A percentile compares a stretch with the other conserved stretches of the same genome.
Conservation (phyloP, 495 filamentous ascomycete genomes). For the Penicillium cosmopolitanum region DNA sequence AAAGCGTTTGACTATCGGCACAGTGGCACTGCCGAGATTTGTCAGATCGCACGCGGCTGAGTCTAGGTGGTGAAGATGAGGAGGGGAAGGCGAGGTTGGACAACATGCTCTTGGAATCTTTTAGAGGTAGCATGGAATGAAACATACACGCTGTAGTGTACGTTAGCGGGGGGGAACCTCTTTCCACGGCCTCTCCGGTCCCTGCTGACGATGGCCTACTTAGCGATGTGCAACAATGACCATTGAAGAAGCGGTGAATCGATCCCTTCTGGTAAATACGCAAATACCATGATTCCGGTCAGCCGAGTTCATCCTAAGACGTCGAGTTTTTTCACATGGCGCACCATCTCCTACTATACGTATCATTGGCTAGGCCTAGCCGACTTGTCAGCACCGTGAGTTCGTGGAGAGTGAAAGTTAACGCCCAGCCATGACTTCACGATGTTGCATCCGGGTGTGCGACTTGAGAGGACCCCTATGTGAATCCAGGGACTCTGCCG, state of each 20-base stretch:
- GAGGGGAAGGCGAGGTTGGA: slow-evolving; percentile 25
- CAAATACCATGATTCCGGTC: slow-evolving; percentile 17
- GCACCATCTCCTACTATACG: slow-evolving; percentile 3
- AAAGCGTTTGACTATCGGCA: slow-evolving; percentile 61
- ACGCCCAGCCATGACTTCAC: slow-evolving; percentile 20
- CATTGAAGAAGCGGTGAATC: slow-evolving; percentile 24
- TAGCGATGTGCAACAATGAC: slow-evolving; percentile 34
- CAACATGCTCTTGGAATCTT: slow-evolving; percentile 33
- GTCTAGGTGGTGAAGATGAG: slow-evolving; percentile 11
- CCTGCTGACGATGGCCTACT: slow-evolving; percentile 32
- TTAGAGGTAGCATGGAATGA: slow-evolving; percentile 30
- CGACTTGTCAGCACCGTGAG: slow-evolving; percentile 17
- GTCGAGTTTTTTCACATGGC: slow-evolving; percentile 28
- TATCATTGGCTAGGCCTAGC: slow-evolving; percentile 23
- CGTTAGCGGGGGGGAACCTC: slow-evolving; percentile 7
- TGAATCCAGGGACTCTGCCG: slow-evolving; percentile 11
- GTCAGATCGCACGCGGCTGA: slow-evolving; percentile 38
- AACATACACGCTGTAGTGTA: slow-evolving; percentile 24
- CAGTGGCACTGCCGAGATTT: slow-evolving; percentile 46
- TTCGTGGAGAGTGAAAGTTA: slow-evolving; percentile 18
- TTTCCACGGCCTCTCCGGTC: slow-evolving; percentile 11
- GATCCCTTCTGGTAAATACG: slow-evolving; percentile 5
- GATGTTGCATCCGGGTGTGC: slow-evolving; percentile 47
- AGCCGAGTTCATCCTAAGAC: slow-evolving; percentile 21
- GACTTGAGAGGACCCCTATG: slow-evolving; percentile 23